Conservation (phyloP, 805 yeast genomes). For the Metschnikowia koreensis region DNA sequence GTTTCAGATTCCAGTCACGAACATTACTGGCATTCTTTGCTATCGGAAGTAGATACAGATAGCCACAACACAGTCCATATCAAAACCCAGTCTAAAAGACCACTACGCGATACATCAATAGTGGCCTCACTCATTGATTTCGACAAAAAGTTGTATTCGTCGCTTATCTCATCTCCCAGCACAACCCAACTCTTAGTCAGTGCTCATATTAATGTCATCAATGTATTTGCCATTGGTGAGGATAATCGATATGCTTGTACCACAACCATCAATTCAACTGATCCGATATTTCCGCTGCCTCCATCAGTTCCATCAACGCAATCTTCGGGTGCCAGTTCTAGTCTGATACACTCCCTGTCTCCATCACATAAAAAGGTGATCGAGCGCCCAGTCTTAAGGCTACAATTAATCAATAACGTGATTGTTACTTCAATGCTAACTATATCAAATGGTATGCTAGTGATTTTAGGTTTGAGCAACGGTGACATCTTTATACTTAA, state of each 20-base stretch:
- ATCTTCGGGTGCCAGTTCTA: constrained; percentile 13
- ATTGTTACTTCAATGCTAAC: constrained; percentile 41
- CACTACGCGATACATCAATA: constrained; percentile 2
- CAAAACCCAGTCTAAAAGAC: constrained; percentile 1
- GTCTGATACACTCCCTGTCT: constrained; percentile 10
- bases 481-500: constrained; percentile 70
- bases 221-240: constrained; percentile 40
- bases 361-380: constrained; percentile 32
- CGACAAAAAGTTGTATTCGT: constrained; percentile 30
- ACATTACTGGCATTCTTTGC: constrained; percentile 5
- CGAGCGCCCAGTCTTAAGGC: constrained; percentile 45
- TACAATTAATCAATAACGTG: constrained; percentile 35
- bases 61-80: neutral
- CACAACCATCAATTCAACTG: constrained; percentile 17
- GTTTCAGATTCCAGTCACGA: constrained; percentile 1
- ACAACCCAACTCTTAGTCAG: constrained; percentile 40
- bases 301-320: constrained; percentile 3
- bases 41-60: neutral
- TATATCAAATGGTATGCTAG: constrained; percentile 42
- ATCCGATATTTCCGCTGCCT: constrained; percentile 21
- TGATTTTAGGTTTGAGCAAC: constrained; percentile 59
- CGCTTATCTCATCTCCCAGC: constrained; percentile 27
- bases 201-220: constrained; percentile 50
- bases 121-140: constrained; percentile 30
- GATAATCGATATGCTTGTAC: constrained; percentile 25